Conservation (phyloP, 441 rosid genomes). For the Gossypium gossypioides region DNA sequence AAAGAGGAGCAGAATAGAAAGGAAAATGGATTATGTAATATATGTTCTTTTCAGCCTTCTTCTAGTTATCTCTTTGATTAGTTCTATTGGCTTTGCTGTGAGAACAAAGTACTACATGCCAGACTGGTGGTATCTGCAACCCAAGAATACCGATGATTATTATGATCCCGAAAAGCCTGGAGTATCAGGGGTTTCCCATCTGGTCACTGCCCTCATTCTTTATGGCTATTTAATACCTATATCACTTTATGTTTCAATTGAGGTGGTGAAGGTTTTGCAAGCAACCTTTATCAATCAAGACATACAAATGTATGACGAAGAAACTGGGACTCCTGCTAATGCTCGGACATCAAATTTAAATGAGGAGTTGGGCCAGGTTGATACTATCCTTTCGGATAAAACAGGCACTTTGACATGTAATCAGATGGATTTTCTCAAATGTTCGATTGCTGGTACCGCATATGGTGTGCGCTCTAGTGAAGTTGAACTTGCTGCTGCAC, state of each 20-base stretch:
- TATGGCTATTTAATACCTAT: slow-evolving; percentile 94
- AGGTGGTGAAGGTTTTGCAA: slow-evolving; percentile 89
- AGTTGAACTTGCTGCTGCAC: slow-evolving; percentile 88
- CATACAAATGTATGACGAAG: slow-evolving; percentile 76
- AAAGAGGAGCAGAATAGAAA: slow-evolving; percentile 81
- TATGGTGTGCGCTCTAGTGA: slow-evolving; percentile 73
- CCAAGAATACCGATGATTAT: slow-evolving; percentile 35
- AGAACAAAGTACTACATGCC: slow-evolving; percentile 69
- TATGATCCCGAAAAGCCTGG: slow-evolving; percentile 49
- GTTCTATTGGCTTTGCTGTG: slow-evolving; percentile 80
- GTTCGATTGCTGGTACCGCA: slow-evolving; percentile 80
- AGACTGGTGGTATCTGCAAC: slow-evolving; percentile 71
- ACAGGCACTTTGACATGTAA: slow-evolving; percentile 96
- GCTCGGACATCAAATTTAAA: slow-evolving; percentile 93
- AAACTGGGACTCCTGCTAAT: slow-evolving; percentile 65
- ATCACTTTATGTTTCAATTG: slow-evolving; percentile 91
- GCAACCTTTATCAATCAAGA: slow-evolving; percentile 82
- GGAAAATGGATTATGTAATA: slow-evolving; percentile 81
- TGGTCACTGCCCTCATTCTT: slow-evolving; percentile 81
- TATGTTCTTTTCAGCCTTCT: slow-evolving; percentile 71
- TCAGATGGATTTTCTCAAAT: slow-evolving; percentile 95
- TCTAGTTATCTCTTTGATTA: slow-evolving; percentile 58
- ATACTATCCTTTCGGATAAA: slow-evolving; percentile 90
- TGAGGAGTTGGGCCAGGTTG: slow-evolving; percentile 92
- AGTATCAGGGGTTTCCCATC: slow-evolving; percentile 66